phyloP scores from a whole-genome alignment of 352 stramenopile species.

The Globisporangium cystogenes region DNA sequence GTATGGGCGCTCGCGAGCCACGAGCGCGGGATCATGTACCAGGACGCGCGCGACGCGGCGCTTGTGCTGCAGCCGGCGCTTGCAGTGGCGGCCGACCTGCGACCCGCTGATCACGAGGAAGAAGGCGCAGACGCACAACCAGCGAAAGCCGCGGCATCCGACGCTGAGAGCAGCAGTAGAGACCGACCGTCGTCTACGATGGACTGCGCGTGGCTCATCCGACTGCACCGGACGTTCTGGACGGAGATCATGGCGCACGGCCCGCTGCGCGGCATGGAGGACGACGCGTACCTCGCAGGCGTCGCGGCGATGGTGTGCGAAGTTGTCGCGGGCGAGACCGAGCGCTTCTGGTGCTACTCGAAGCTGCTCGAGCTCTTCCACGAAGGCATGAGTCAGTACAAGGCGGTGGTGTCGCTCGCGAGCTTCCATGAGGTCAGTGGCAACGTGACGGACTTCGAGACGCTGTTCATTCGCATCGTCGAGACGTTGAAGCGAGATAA shows the following conservation, averaged over 20 bases:
- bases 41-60: constrained; percentile 47
- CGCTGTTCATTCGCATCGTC: constrained; percentile 57
- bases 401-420: constrained; percentile 28
- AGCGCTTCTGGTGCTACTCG: constrained; percentile 75
- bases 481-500: constrained; percentile 26
- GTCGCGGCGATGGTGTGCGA: constrained; percentile 35
- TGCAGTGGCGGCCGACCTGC: background rate
- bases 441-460: constrained; percentile 46
- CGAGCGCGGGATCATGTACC: constrained; percentile 58
- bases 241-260: constrained; percentile 22
- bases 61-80: constrained; percentile 30
- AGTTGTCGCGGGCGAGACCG: constrained; percentile 26
- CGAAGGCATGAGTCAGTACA: constrained; percentile 39
- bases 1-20: constrained; percentile 56
- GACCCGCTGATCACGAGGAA: background rate
- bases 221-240: constrained; percentile 44
- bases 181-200: background rate
- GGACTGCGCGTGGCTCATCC: constrained; percentile 17
- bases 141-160: background rate
- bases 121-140: background rate
- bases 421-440: constrained; percentile 30
- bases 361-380: constrained; percentile 53
- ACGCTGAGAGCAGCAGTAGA: background rate
- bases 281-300: constrained; percentile 24
- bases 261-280: constrained; percentile 32